Evolutionary conservation across 2,329 filamentous ascomycete species (phyloP), one percentile per base, ranked within the genome.

Genomic region (Sarocladium oryzae): DNA sequence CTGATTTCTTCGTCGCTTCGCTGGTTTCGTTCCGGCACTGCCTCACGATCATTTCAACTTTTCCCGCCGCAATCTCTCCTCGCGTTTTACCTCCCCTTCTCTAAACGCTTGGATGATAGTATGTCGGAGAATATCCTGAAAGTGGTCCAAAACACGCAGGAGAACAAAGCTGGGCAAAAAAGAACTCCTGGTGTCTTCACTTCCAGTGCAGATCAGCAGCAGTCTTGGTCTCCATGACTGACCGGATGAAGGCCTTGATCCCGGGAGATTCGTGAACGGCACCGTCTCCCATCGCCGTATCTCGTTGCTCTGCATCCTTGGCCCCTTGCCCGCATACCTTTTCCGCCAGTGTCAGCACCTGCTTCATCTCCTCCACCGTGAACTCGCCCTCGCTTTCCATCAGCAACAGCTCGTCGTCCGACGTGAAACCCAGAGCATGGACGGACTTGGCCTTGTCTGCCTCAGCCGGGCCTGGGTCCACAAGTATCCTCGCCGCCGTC

Each of bases 351-450:
- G 84, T 76, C 56, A 84, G 81, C 16, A 87, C 80, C 38, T 76
- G 71, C 52, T 89, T 81, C 89, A 91, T 96, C 56, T 86, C 84
- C 13, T 82, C 76, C 57, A 87, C 74, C 43, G 81, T 80, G 63
- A 96, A 97, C 3, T 71, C 69, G 1, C 92, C 92, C 60, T 92
- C 83, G 61, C 89, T 95, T 69, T 96, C 88, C 30, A 81, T 84
- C 37, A 96, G 69, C 20, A 96, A 69, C 49, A 95, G 71, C 53
- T 88, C 82, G 8, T 85, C 80, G 49, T 82, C 74, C 1, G 84
- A 83, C n/a, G 85, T 85, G 64, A 93, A 95, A 5, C 84, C 86
- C 53, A 96, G 76, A n/a, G 87, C 88, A 64, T 96, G 92, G 20
- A 88, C 70, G 4, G 89, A 95, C 51, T 72, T 75, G 10, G 86